Evolutionary conservation across 2,329 filamentous ascomycete genomes (phyloP), one percentile per base, ranked within the genome.

Genomic region (Diplocarpon rosae): DNA sequence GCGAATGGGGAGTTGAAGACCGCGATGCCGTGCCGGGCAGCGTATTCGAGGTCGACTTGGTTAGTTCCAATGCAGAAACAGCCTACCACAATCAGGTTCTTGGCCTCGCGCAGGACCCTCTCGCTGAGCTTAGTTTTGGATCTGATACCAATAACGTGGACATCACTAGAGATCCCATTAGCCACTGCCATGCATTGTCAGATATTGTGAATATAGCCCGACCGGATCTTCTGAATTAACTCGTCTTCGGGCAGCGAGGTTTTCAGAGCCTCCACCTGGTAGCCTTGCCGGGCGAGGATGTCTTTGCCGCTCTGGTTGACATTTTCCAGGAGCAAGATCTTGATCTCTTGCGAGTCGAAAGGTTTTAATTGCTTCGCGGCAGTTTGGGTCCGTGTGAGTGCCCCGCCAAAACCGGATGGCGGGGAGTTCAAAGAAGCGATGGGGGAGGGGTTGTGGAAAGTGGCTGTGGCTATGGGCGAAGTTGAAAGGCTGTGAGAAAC

Each of bases 41-140:
- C 87, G 61, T 79, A 90, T 50, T 86, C 76, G 48, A 94, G 78
- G 63, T 94, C 83, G 53, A 95, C 88, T 65, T 94, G 88, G 69
- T 94, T 96, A 46, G 92, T 98, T 54, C 92, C 92, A 59, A 98
- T 98, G 66, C 92, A 98, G 75, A 98, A 98, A 70, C 92, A 98
- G 49, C 92, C 92, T 57, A 96, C 79, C 50, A 95, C 92, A 47
- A 96, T 83, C 43, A 98, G 75, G 64, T 95, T 94, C 70, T 89
- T 93, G 44, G 92, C 92, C 63, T 93, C 82, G 45, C 78, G 75
- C 49, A 98, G 75, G 24, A 98, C 85, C 59, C 80, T 82, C 51
- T 84, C 81, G 8, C 80, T 90, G 62, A 98, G 76, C 69, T 92
- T 95, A 29, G 92, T 98, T 72, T 98, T 98, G 48, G 90, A 96